Percentiles rank a stretch among this genome's conserved stretches.
phyloP scores from a whole-genome alignment of 2,329 filamentous ascomycete genomes.

The Penicillium brevicompactum region DNA sequence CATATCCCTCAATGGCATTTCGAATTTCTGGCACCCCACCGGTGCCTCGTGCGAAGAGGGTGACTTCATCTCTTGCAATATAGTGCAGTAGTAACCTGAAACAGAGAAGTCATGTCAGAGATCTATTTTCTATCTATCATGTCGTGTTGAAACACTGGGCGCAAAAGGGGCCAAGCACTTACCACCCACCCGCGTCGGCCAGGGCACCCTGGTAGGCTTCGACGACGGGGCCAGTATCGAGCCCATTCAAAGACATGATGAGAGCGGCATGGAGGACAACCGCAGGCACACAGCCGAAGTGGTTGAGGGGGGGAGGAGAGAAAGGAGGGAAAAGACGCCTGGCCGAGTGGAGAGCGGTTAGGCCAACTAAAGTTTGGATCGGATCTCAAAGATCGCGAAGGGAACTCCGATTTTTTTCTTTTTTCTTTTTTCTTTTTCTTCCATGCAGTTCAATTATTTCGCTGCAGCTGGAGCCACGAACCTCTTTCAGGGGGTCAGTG shows the following conservation, averaged over 20 bases:
- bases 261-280: conserved; percentile 36
- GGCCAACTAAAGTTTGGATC: not conserved
- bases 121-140: not conserved
- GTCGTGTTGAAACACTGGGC: conserved; percentile 1
- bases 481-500: conserved; percentile 16
- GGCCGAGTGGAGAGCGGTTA: conserved; percentile 10
- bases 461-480: not conserved
- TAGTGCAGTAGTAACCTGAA: conserved; percentile 93
- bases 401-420: not conserved
- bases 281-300: conserved; percentile 7
- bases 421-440: not conserved
- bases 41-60: conserved; percentile 73
- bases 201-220: conserved; percentile 81
- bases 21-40: conserved; percentile 85
- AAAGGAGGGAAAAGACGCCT: conserved; percentile 15
- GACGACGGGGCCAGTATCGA: conserved; percentile 77
- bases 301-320: conserved; percentile 3
- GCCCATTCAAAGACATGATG: conserved; percentile 91
- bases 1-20: conserved; percentile 73
- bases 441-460: conserved; percentile 3
- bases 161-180: conserved; percentile 44
- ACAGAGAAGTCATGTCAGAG: conserved; percentile 9
- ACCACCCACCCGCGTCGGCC: conserved; percentile 92
- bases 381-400: conserved; percentile 2
- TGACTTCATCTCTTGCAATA: conserved; percentile 81